A percentile compares a stretch with the other conserved stretches of the same genome.
These are phyloP conservation scores for Clonostachys chloroleuca DNA, from an alignment of 2,329 filamentous ascomycete genomes.

Conservation along the genomic window DNA sequence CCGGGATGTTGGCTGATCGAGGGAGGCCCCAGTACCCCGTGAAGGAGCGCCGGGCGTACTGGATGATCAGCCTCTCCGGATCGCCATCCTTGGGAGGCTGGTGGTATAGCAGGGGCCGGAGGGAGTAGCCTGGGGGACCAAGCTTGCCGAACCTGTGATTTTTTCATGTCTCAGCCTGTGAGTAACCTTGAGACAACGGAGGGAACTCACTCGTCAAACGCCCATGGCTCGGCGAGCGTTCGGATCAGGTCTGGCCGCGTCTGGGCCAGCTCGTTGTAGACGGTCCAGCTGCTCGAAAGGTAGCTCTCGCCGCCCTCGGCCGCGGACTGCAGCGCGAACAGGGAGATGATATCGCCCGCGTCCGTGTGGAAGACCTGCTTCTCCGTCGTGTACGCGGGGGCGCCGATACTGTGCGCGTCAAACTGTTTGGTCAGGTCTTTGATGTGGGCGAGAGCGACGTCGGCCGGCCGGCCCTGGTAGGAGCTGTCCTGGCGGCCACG, in stretches of 20 bases:
- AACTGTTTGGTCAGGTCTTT: slow-evolving; percentile 45
- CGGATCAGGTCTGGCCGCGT: slow-evolving; percentile 55
- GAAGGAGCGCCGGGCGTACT: slow-evolving; percentile 56
- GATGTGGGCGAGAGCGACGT: slow-evolving; percentile 55
- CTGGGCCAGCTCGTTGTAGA: slow-evolving; percentile 59
- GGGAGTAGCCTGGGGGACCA: slow-evolving; percentile 33
- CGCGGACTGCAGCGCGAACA: slow-evolving; percentile 50
- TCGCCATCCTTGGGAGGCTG: slow-evolving; percentile 36
- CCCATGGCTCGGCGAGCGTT: slow-evolving; percentile 48
- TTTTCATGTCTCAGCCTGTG: neutral
- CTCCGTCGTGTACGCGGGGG: slow-evolving; percentile 54
- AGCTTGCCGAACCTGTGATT: slow-evolving; percentile 43
- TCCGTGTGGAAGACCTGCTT: slow-evolving; percentile 63
- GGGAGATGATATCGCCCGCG: slow-evolving; percentile 51
- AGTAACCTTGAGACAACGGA: neutral
- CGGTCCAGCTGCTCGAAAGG: slow-evolving; percentile 50
- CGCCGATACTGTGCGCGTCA: slow-evolving; percentile 38
- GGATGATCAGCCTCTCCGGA: slow-evolving; percentile 52
- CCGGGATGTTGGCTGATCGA: slow-evolving; percentile 47
- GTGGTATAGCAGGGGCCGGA: slow-evolving; percentile 51
- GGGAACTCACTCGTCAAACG: slow-evolving; percentile 29
- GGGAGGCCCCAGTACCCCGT: slow-evolving; percentile 53
- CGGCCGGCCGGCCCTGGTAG: slow-evolving; percentile 36
- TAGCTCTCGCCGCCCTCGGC: slow-evolving; percentile 51
- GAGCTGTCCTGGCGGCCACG: slow-evolving; percentile 48